Evolutionary conservation across 2,329 filamentous ascomycete genomes (phyloP).

Genomic region (Aspergillus floridensis): DNA sequence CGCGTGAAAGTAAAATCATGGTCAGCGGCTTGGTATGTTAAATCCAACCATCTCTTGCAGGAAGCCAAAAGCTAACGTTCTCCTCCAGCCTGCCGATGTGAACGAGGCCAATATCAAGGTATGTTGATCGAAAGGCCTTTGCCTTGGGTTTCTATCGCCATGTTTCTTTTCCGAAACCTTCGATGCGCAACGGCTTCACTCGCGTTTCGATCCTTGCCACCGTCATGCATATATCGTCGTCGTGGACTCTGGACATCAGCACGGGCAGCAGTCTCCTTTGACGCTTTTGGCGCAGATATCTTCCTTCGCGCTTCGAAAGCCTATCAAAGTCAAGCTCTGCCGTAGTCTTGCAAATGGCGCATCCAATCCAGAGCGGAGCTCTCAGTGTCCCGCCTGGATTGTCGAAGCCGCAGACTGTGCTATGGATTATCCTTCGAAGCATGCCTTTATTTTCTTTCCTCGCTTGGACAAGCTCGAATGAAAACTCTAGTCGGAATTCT

Average conservation of each 20-base stretch:
- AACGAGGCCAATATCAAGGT: slow-evolving; percentile 98
- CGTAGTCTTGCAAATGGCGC: slow-evolving; percentile 49
- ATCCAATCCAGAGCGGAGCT: slow-evolving; percentile 36
- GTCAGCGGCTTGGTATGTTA: slow-evolving; percentile 91
- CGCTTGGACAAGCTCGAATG: slow-evolving; percentile 25
- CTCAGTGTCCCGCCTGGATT: slow-evolving; percentile 45
- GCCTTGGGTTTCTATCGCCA: slow-evolving; percentile 71
- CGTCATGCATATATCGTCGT: slow-evolving; percentile 15
- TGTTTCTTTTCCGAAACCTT: slow-evolving; percentile 45
- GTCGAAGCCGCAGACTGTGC: slow-evolving; percentile 32
- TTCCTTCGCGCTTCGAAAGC: slow-evolving; percentile 31
- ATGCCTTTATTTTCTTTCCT: slow-evolving; percentile 20
- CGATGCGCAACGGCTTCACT: slow-evolving; percentile 38
- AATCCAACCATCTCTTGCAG: neutral
- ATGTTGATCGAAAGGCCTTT: slow-evolving; percentile 87
- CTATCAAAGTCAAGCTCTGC: slow-evolving; percentile 57
- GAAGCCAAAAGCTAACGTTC: slow-evolving; percentile 36
- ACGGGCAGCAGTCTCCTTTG: slow-evolving; percentile 38
- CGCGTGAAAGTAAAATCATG: slow-evolving; percentile 90
- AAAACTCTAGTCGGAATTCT: slow-evolving; percentile 22
- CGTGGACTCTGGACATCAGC: slow-evolving; percentile 27
- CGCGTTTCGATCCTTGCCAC: slow-evolving; percentile 28
- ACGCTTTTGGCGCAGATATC: slow-evolving; percentile 27
- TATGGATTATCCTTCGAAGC: slow-evolving; percentile 25
- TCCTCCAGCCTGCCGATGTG: slow-evolving; percentile 81